phyloP scores from a whole-genome alignment of 2,329 filamentous ascomycete genomes.

The Aspergillaceae sp. region DNA sequence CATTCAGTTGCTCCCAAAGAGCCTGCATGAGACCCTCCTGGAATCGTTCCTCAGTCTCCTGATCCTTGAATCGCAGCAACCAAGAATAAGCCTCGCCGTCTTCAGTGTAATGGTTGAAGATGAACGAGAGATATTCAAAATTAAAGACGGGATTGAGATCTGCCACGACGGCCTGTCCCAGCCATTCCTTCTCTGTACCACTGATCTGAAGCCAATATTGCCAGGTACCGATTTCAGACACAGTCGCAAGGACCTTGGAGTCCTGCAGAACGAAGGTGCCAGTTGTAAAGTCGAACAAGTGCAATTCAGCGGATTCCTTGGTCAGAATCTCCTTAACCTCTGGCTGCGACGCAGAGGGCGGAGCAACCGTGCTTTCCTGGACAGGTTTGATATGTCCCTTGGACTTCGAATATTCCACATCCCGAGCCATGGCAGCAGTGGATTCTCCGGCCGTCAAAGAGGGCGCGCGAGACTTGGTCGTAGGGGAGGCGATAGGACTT shows the following conservation, averaged over 20 bases:
- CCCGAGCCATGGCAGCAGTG: slow-evolving; percentile 37
- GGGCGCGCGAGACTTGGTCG: slow-evolving; percentile 24
- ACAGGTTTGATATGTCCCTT: slow-evolving; percentile 33
- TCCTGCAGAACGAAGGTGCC: slow-evolving; percentile 81
- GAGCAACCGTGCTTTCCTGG: slow-evolving; percentile 49
- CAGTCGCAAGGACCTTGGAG: slow-evolving; percentile 62
- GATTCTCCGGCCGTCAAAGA: slow-evolving; percentile 33
- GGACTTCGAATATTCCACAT: slow-evolving; percentile 34
- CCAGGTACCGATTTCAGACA: slow-evolving; percentile 83
- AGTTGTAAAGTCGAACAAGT: slow-evolving; percentile 84
- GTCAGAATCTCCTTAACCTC: slow-evolving; percentile 63
- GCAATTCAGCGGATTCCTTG: slow-evolving; percentile 71
- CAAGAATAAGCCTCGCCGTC: slow-evolving; percentile 91
- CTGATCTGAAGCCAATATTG: slow-evolving; percentile 90
- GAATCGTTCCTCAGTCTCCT: slow-evolving; percentile 70
- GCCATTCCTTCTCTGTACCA: slow-evolving; percentile 67
- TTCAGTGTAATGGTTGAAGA: slow-evolving; percentile 91
- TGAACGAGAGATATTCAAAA: slow-evolving; percentile 97
- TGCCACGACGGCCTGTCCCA: slow-evolving; percentile 74
- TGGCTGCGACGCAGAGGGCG: slow-evolving; percentile 54
- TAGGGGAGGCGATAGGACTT: slow-evolving; percentile 47
- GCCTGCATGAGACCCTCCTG: slow-evolving; percentile 93
- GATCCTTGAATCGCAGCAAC: slow-evolving; percentile 85
- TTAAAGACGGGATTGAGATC: slow-evolving; percentile 99
- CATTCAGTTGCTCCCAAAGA: slow-evolving; percentile 91